Evolutionary conservation across 1,284 basidiomycete genomes (phyloP), one percentile per base, ranked within the genome.

Genomic region (Tremellales sp.): DNA sequence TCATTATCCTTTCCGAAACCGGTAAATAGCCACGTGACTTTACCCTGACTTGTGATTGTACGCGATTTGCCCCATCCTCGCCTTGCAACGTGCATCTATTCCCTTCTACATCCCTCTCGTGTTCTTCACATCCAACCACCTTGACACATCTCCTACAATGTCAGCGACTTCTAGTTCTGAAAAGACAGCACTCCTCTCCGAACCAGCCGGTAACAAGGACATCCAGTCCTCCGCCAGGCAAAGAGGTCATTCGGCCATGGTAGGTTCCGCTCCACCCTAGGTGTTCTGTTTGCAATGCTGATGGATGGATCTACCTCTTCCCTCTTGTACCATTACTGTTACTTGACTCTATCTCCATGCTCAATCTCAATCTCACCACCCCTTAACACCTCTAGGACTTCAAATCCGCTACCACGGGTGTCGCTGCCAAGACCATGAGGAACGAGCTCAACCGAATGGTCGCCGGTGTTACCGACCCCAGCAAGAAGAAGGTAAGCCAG

Each of bases 381-480:
- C 16, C 35, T 37, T n/a, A 40, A 25, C 45, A 31, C 35, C 7
- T 2, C 7, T 57, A 70, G 68, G 68, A 95, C 78, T 95, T 95
- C 83, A 94, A 95, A 80, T 94, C 91, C 33, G 94, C 94, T 58
- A 95, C 93, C 48, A 97, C 94, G 40, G 94, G 94, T 61, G 87
- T 98, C 63, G 87, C 92, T 32, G 90, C 92, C 61, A 97, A 97
- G 78, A 81, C 92, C 50, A 97, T 97, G 95, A 85, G 91, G 77
- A 97, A 97, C 71, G 94, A 98, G 79, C 85, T 98, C 76, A 87
- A 88, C 74, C 83, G 83, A 67, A 86, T 98, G 79, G 90, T 97
- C 66, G 77, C 78, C 64, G 84, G 83, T 56, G 85, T 90, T 67
- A 78, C 82, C 56, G 88, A 97, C 65, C 79, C 81, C 33, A 73